These are phyloP conservation scores for Alternaria tenuissima DNA, from an alignment of 2,329 filamentous ascomycete species.

Conservation along the genomic window DNA sequence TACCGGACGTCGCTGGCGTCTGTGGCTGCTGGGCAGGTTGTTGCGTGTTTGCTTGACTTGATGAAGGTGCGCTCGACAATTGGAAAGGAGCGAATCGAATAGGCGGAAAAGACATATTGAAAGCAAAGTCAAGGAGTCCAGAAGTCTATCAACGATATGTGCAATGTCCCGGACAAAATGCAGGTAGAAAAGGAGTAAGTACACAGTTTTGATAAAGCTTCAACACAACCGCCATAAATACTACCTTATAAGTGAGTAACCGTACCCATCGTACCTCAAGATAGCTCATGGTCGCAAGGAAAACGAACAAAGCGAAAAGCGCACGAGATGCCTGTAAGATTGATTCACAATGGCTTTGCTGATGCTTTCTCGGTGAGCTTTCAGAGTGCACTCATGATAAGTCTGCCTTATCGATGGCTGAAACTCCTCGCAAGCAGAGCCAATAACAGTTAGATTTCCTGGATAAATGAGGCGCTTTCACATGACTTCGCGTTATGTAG, in stretches of 20 bases:
- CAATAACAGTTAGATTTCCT: slow-evolving; percentile 13
- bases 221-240: not conserved
- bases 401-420: not conserved
- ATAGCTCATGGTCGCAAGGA: not conserved
- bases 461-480: slow-evolving; percentile 22
- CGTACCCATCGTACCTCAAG: not conserved
- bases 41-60: slow-evolving; percentile 15
- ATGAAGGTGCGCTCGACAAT: slow-evolving; percentile 30
- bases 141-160: not conserved
- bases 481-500: slow-evolving; percentile 37
- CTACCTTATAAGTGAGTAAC: not conserved
- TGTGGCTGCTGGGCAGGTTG: slow-evolving; percentile 32
- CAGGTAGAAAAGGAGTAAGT: not conserved
- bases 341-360: not conserved
- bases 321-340: not conserved
- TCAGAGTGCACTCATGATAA: not conserved
- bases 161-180: not conserved
- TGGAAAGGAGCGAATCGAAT: slow-evolving; percentile 45
- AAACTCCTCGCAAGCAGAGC: not conserved
- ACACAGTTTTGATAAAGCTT: not conserved
- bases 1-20: not conserved
- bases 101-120: slow-evolving; percentile 33
- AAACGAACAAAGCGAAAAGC: not conserved
- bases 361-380: not conserved
- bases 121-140: not conserved